These are phyloP conservation scores for Fraxinus dipetala DNA, from an alignment of 305 asterid genomes.

Conservation along the genomic window DNA sequence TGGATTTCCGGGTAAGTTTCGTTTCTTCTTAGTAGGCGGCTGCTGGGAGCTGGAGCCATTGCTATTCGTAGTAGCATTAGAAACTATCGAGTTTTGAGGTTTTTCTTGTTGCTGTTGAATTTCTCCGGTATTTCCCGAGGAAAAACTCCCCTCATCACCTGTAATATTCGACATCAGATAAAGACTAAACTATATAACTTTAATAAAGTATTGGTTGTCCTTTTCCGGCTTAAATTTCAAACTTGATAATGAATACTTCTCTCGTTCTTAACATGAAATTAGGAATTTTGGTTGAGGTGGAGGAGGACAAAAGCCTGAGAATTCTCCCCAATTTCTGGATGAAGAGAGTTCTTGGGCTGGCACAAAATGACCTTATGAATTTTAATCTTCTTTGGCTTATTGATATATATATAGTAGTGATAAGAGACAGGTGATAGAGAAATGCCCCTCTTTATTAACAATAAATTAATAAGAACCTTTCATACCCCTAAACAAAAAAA, in stretches of 20 bases:
- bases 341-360: conserved; percentile 28
- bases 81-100: conserved; percentile 19
- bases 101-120: conserved; percentile 47
- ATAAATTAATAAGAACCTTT: background rate
- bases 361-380: conserved; percentile 28
- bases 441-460: conserved; percentile 27
- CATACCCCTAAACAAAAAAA: background rate
- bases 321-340: conserved; percentile 45
- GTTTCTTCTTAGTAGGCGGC: conserved; percentile 52
- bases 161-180: conserved; percentile 62
- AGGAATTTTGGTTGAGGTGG: conserved; percentile 30
- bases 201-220: background rate
- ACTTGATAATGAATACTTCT: background rate
- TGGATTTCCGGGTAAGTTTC: conserved; percentile 77
- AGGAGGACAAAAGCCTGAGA: conserved; percentile 54
- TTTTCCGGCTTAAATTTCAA: conserved; percentile 6
- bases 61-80: conserved; percentile 35
- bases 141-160: conserved; percentile 82
- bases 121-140: conserved; percentile 66
- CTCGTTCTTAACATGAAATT: conserved; percentile 26
- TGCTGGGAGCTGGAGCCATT: conserved; percentile 58
- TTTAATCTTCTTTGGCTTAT: conserved; percentile 67
- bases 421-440: conserved; percentile 36
- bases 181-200: background rate
- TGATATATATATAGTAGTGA: conserved; percentile 37